Evolutionary conservation across 2,329 filamentous ascomycete species (phyloP), one percentile per base, ranked within the genome.

Genomic region (Chrysoporthe deuterocubensis): DNA sequence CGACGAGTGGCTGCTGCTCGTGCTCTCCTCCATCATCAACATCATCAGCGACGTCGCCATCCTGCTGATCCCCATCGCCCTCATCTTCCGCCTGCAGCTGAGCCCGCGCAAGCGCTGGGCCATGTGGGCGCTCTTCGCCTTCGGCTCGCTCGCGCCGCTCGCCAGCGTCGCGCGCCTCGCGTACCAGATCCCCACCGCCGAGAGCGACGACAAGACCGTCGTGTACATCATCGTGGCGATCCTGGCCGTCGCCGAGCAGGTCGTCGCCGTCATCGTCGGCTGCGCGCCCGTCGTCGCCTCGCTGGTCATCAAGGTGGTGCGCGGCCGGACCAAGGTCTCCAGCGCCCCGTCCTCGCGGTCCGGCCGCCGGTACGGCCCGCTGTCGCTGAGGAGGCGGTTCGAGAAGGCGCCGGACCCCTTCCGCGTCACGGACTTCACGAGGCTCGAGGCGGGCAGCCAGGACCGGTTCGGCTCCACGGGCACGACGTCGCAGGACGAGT

Each of bases 61-160:
- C 46, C 69, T 75, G 1, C 58, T 75, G 1, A 72, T 78, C 13
- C 76, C 76, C 1, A 72, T 75, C 21, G 72, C 73, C 11, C 74
- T 74, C 5, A 71, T 78, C n/a, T 70, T 72, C 61, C 72, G 73
- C 37, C 69, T 78, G 9, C 72, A 76, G 16, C 74, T 75, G 65
- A 72, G 71, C 14, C 57, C 64, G n/a, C 71, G 66, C 40, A 73
- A 73, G 50, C 78, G 77, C 62, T 71, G 72, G 64, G 74, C 73
- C 9, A 73, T 78, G 3, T 74, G 73, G 68, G 68, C 71, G 11
- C 68, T 78, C 26, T 74, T 78, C 43, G 72, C 72, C 14, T 73
- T 78, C 32, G 75, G 76, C 1, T 70, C 75, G 21, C 67, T 77
- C 62, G 73, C 74, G n/a, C 71, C 72, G 0, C 42, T 75, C 11